These are phyloP conservation scores for Gracilaria gracilis DNA, from an alignment of 23 red algal genomes.

Conservation along the genomic window DNA sequence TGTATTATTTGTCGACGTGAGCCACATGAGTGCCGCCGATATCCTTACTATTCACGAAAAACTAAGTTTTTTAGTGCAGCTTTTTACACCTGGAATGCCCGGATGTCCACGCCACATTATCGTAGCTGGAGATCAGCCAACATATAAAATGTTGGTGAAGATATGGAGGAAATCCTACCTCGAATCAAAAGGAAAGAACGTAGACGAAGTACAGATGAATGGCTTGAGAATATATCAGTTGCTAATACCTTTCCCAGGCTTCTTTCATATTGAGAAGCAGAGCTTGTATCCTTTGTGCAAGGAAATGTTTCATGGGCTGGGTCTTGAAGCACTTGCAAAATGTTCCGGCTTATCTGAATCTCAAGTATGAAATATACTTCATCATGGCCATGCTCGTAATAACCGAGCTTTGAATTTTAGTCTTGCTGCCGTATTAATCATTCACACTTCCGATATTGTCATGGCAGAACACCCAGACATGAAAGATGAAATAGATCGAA, in stretches of 20 bases:
- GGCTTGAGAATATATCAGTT: conserved; percentile 11
- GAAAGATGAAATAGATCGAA: background rate
- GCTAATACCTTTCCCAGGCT: conserved; percentile 29
- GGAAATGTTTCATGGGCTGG: conserved; percentile 20
- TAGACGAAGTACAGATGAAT: background rate
- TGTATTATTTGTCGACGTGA: background rate
- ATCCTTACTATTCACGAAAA: background rate
- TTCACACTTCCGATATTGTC: conserved; percentile 12
- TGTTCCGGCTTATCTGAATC: background rate
- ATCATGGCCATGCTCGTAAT: conserved; percentile 41
- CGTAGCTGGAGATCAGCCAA: background rate
- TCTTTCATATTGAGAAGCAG: conserved; percentile 40
- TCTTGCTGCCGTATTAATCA: background rate
- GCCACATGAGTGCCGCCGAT: background rate
- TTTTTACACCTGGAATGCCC: background rate
- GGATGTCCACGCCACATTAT: background rate
- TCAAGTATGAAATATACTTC: conserved; percentile 19
- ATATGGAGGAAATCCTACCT: conserved; percentile 19
- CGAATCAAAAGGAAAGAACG: background rate
- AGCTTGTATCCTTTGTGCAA: conserved; percentile 33
- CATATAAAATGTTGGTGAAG: conserved; percentile 8
- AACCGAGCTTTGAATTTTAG: conserved; percentile 8
- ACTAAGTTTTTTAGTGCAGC: background rate
- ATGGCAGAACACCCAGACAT: background rate
- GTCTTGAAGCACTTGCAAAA: conserved; percentile 9